Conservation (phyloP, 2,329 filamentous ascomycete genomes). For the Aspergillus eucalypticola region DNA sequence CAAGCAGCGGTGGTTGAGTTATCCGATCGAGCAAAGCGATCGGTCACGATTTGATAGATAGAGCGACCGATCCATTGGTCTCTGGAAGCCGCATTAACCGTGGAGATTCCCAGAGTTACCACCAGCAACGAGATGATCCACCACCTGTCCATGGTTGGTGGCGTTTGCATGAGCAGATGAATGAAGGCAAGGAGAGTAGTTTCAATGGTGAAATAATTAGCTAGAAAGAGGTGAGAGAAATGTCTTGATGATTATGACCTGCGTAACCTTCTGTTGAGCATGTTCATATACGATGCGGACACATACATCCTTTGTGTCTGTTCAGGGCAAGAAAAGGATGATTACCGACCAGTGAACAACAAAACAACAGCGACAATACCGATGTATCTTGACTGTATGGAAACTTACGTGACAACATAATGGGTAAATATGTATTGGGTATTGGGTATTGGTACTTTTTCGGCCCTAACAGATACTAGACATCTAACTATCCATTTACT, state of each 20-base stretch:
- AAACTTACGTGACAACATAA: too few species aligned
- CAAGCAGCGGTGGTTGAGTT: slow-evolving; percentile 34
- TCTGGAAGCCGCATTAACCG: slow-evolving; percentile 4
- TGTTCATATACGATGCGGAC: not conserved
- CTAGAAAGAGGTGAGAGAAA: not conserved
- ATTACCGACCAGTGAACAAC: too few species aligned
- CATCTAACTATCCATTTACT: too few species aligned
- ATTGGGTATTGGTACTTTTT: too few species aligned
- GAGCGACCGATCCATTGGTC: slow-evolving; percentile 41
- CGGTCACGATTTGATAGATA: slow-evolving; percentile 47
- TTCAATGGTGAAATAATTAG: not conserved
- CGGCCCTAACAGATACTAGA: too few species aligned
- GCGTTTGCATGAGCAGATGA: not conserved
- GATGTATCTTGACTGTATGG: too few species aligned
- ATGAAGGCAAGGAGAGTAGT: not conserved
- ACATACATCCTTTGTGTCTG: not conserved
- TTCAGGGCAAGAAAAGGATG: too few species aligned
- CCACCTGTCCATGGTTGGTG: not conserved
- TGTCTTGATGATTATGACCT: not conserved
- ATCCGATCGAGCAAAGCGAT: slow-evolving; percentile 45
- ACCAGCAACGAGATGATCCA: not conserved
- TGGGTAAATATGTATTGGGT: too few species aligned
- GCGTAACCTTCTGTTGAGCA: not conserved
- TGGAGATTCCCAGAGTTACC: not conserved
- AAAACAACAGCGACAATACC: too few species aligned